Percentiles rank a stretch among this genome's conserved stretches.
These are phyloP conservation scores for Pseudogymnoascus sp. DNA, from an alignment of 2,329 filamentous ascomycete genomes.

Conservation along the genomic window DNA sequence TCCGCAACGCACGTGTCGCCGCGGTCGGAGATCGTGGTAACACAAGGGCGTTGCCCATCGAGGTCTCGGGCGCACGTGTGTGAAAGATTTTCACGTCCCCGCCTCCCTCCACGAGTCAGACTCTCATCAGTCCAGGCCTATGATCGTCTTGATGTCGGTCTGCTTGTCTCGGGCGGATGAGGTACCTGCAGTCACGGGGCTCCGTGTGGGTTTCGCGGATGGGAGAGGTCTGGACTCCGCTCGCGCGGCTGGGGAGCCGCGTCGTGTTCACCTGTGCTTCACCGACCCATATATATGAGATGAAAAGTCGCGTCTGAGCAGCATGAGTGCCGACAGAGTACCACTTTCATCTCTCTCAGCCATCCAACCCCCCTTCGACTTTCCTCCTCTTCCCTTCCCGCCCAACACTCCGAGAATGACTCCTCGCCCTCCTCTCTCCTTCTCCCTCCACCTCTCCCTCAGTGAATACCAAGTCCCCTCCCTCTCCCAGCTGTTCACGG, in stretches of 20 bases:
- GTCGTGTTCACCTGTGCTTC: neutral
- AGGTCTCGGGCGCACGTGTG: conserved; percentile 1
- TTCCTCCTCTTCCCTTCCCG: conserved; percentile 1
- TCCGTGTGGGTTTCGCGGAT: neutral
- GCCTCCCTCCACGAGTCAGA: neutral
- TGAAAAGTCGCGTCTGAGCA: neutral
- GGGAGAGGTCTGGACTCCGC: neutral
- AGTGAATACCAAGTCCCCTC: conserved; percentile 65
- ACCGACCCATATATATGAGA: neutral
- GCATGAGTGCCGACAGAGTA: neutral
- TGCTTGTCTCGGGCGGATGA: neutral
- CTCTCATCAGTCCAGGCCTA: neutral
- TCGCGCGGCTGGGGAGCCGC: neutral
- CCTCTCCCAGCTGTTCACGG: conserved; percentile 52
- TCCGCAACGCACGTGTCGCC: neutral
- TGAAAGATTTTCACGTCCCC: neutral
- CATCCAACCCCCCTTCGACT: neutral
- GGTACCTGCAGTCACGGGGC: neutral
- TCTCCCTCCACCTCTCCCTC: conserved; percentile 38
- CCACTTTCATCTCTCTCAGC: neutral
- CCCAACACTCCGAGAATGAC: neutral
- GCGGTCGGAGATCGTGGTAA: neutral
- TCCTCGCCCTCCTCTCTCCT: neutral
- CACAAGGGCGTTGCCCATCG: neutral
- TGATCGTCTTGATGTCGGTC: neutral